phyloP scores from a whole-genome alignment of 495 filamentous ascomycete species.

The Talaromyces borbonicus region DNA sequence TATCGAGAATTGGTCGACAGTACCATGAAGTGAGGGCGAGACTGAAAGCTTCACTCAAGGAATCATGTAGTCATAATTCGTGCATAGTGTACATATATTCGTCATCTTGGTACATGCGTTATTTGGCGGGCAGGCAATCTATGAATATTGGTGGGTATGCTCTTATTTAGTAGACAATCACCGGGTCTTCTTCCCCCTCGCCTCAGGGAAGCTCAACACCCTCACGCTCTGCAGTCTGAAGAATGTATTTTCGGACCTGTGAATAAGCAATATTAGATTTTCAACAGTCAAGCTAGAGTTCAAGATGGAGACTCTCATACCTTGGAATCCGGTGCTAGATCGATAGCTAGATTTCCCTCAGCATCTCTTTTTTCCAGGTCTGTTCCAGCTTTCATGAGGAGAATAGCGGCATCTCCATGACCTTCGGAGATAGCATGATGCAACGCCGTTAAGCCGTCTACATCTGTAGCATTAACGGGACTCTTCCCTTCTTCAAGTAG shows the following conservation, averaged over 20 bases:
- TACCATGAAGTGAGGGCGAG: constrained; percentile 53
- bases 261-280: background rate
- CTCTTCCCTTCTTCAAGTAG: constrained; percentile 66
- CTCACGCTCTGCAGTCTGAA: constrained; percentile 72
- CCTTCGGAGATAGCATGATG: constrained; percentile 94
- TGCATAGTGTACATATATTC: constrained; percentile 8
- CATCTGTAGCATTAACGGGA: constrained; percentile 81
- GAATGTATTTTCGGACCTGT: constrained; percentile 66
- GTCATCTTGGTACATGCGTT: constrained; percentile 5
- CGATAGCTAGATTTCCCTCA: constrained; percentile 64
- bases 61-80: background rate
- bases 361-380: constrained; percentile 68
- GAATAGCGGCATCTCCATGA: constrained; percentile 79
- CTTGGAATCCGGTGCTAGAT: constrained; percentile 75
- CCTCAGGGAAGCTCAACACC: constrained; percentile 55
- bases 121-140: background rate
- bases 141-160: constrained; percentile 2
- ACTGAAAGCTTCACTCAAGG: background rate
- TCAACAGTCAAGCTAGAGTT: background rate
- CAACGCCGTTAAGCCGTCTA: constrained; percentile 71
- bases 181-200: background rate
- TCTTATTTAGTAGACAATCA: background rate
- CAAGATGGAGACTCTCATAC: constrained; percentile 24
- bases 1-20: constrained; percentile 86
- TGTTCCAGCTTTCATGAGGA: constrained; percentile 74